phyloP scores from a whole-genome alignment of 1,284 basidiomycete genomes.

The Ustilago crameri region DNA sequence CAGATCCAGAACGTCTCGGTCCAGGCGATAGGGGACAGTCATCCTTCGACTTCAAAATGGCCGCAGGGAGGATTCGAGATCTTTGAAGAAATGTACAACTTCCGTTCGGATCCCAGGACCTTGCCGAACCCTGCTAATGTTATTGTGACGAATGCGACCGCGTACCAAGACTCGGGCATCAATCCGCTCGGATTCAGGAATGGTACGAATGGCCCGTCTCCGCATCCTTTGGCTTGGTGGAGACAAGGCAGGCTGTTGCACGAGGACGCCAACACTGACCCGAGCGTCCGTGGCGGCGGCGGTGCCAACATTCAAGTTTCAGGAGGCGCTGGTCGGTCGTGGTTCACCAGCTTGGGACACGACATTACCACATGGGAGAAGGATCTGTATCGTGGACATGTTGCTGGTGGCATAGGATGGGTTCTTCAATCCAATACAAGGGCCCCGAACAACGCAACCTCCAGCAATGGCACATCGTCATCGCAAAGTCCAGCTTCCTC shows the following conservation, averaged over 20 bases:
- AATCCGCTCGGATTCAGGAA: conserved; percentile 71
- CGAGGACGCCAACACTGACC: conserved; percentile 18
- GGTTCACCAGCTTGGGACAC: conserved; percentile 83
- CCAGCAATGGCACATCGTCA: not conserved
- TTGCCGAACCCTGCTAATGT: conserved; percentile 64
- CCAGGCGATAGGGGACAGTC: conserved; percentile 14
- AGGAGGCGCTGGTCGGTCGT: conserved; percentile 76
- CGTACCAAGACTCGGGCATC: conserved; percentile 43
- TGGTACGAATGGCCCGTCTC: conserved; percentile 75
- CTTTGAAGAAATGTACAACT: conserved; percentile 75
- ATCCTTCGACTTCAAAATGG: conserved; percentile 47
- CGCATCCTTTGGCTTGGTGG: conserved; percentile 76
- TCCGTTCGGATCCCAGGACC: conserved; percentile 78
- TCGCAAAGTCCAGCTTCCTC: conserved; percentile 1
- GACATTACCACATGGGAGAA: conserved; percentile 76
- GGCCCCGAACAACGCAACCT: conserved; percentile 2
- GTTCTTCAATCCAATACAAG: conserved; percentile 71
- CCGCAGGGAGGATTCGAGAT: conserved; percentile 31
- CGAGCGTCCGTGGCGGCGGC: conserved; percentile 37
- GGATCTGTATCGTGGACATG: conserved; percentile 76
- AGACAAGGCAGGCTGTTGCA: conserved; percentile 74
- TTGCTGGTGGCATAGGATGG: conserved; percentile 80
- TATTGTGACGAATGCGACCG: conserved; percentile 50
- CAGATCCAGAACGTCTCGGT: conserved; percentile 72
- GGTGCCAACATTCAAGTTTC: conserved; percentile 36